Evolutionary conservation across 2,329 filamentous ascomycete species (phyloP).

Genomic region (Gliomastix tumulicola): DNA sequence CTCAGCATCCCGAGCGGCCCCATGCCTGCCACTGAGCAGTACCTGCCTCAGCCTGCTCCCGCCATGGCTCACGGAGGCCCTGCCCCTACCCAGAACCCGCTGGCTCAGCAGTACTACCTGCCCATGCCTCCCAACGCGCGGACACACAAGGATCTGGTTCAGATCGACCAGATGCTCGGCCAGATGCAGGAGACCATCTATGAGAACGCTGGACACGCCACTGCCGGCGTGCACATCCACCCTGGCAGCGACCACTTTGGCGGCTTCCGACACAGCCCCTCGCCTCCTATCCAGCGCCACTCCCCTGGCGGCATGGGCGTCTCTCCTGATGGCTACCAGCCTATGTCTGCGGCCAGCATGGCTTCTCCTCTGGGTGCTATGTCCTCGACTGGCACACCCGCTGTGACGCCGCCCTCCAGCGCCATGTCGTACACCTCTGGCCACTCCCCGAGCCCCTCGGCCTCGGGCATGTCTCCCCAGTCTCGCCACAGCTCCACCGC

Average conservation of each 20-base stretch:
- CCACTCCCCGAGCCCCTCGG: conserved; percentile 68
- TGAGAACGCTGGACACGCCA: conserved; percentile 79
- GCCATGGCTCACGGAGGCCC: conserved; percentile 46
- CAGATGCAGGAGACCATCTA: conserved; percentile 96
- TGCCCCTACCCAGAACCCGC: conserved; percentile 49
- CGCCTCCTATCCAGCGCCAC: conserved; percentile 35
- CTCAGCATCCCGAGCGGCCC: conserved; percentile 52
- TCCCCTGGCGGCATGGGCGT: conserved; percentile 22
- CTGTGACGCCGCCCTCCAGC: conserved; percentile 69
- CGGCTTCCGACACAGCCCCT: conserved; percentile 51
- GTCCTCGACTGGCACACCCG: conserved; percentile 63
- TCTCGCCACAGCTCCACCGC: conserved; percentile 53
- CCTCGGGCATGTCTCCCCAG: conserved; percentile 61
- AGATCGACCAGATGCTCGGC: conserved; percentile 91
- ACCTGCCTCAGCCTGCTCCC: conserved; percentile 37
- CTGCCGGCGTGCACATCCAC: conserved; percentile 71
- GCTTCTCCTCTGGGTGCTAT: conserved; percentile 53
- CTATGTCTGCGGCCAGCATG: conserved; percentile 47
- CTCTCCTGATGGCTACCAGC: conserved; percentile 23
- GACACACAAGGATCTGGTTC: conserved; percentile 88
- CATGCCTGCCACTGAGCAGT: conserved; percentile 40
- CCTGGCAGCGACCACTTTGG: conserved; percentile 60
- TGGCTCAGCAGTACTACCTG: conserved; percentile 73
- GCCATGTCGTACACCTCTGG: conserved; percentile 71
- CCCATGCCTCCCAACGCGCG: conserved; percentile 78